Base-by-base conservation (phyloP, 345 rosid genomes). In the Combretum micranthum region DNA sequence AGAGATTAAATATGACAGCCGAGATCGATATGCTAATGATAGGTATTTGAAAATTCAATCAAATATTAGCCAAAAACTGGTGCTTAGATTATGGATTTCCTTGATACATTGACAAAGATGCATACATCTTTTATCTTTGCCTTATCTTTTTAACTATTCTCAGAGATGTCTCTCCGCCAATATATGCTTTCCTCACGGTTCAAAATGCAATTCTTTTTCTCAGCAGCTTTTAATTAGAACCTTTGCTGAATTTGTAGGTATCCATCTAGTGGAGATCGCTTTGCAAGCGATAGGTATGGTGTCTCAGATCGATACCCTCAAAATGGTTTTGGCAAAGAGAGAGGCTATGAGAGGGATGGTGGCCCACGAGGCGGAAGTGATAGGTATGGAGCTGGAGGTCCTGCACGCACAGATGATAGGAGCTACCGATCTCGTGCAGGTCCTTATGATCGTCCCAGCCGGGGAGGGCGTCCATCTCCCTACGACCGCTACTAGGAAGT, bases 401-500 rank as follows among this genome's bases (percentile, higher is more conserved):
- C 94, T 0, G 72, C 75, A 21, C 70, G 86, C 10, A 69, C 70
- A 0, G 97, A 85, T 19, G 87, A 79, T 44, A 80, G 95, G 72
- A 77, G 79, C 67, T 90, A 82, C 70, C 72, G 96, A 66, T 85
- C 63, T 62, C 80, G 92, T 64, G 66, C 81, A 4, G 83, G 76
- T 42, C 99, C 97, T 2, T 94, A 85, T 43, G 97, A 90, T 23
- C 84, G 97, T 42, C 87, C 96, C 4, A 66, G 80, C 73, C 68
- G 90, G 62, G 92, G 83, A 20, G 86, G 84, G 14, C 88, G 79
- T 52, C 77, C 79, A 10, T 65, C 95, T 44, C 72, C 96, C 42
- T 89, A 80, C 16, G 99, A 87, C 53, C 97, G 95, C 58, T 89
- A 79, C 69, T 93, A 58, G 70, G 43, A 42, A 53, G 39, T 53